phyloP scores from a whole-genome alignment of 345 rosid species.

The Arabis hirsuta region DNA sequence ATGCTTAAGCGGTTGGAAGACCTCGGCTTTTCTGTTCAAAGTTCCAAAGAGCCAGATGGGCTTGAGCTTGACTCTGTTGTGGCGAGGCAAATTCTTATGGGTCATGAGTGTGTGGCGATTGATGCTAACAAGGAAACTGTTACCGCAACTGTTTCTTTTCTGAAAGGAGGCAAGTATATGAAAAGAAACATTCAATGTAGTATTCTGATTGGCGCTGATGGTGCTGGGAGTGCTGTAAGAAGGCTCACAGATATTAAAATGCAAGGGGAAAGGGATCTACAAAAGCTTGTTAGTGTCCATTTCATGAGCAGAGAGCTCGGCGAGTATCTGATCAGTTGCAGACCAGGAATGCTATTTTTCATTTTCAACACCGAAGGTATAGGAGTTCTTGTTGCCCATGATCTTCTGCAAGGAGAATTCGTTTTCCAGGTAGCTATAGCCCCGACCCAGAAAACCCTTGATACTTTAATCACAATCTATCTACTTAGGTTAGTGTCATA shows the following conservation, averaged over 20 bases:
- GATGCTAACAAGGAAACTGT: slow-evolving; percentile 52
- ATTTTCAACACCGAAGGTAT: slow-evolving; percentile 86
- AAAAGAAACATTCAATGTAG: slow-evolving; percentile 61
- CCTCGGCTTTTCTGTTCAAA: slow-evolving; percentile 51
- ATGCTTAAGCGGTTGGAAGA: slow-evolving; percentile 71
- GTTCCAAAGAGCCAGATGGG: slow-evolving; percentile 43
- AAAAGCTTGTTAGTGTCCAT: slow-evolving; percentile 90
- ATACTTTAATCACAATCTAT: slow-evolving; percentile 16
- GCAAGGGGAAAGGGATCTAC: slow-evolving; percentile 80
- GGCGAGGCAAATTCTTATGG: slow-evolving; percentile 69
- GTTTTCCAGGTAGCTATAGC: slow-evolving; percentile 71
- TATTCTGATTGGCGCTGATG: slow-evolving; percentile 84
- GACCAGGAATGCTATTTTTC: slow-evolving; percentile 93
- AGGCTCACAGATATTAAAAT: slow-evolving; percentile 65
- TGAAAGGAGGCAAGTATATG: slow-evolving; percentile 52
- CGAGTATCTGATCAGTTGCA: slow-evolving; percentile 60
- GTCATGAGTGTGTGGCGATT: slow-evolving; percentile 79
- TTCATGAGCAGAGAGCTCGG: slow-evolving; percentile 85
- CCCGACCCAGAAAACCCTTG: not conserved
- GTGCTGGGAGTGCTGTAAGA: slow-evolving; percentile 82
- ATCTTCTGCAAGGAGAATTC: slow-evolving; percentile 86
- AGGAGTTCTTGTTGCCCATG: slow-evolving; percentile 96
- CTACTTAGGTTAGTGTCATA: not conserved
- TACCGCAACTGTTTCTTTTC: slow-evolving; percentile 61
- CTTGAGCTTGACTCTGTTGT: slow-evolving; percentile 36